Evolutionary conservation across 1,139 yeast species (phyloP), one percentile per base, ranked within the genome.

Genomic region (Meyerozyma elateridarum): DNA sequence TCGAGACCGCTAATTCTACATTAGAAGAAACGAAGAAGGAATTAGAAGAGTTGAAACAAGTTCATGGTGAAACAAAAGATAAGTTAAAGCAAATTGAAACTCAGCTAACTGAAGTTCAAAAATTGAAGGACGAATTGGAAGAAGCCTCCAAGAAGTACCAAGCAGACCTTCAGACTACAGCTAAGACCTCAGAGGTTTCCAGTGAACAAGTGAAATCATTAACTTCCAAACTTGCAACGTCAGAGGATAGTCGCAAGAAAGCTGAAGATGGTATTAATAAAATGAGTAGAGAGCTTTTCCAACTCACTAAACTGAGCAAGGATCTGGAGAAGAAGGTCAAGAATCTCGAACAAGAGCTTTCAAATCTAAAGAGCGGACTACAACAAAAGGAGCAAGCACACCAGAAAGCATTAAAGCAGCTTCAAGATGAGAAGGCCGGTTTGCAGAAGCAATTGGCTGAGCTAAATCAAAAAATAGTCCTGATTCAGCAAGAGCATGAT

Each of bases 241-340:
- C 57, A 1, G 68, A 64, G 36, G 53, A 44, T 20, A 76, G 73
- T 7, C 84, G 82, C 46, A 67, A 70, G 17, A 82, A 76, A 41
- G 85, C 91, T 1, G 96, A 89, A 47, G 80, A 77, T 39, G 96
- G 95, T 5, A 81, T 89, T 36, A 89, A 87, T 51, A 87, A 87
- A 45, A 85, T 89, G 95, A 83, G 82, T 37, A 67, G 91, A 28
- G 96, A 88, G 42, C 61, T 89, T 22, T 75, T 87, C 52, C 73
- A 73, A 26, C 59, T 87, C 26, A 71, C 78, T 1, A 76, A 76
- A 37, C 78, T 76, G 21, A 79, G 79, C 38, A 74, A 70, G 2
- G 72, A 71, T 1, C 46, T 70, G 2, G 82, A 76, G 31, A 63
- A 63, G 28, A 60, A 59, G 9, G 52, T 73, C 15, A 42, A 67